These are phyloP conservation scores for Epichloe scottii DNA, from an alignment of 2,329 filamentous ascomycete genomes.

Conservation along the genomic window DNA sequence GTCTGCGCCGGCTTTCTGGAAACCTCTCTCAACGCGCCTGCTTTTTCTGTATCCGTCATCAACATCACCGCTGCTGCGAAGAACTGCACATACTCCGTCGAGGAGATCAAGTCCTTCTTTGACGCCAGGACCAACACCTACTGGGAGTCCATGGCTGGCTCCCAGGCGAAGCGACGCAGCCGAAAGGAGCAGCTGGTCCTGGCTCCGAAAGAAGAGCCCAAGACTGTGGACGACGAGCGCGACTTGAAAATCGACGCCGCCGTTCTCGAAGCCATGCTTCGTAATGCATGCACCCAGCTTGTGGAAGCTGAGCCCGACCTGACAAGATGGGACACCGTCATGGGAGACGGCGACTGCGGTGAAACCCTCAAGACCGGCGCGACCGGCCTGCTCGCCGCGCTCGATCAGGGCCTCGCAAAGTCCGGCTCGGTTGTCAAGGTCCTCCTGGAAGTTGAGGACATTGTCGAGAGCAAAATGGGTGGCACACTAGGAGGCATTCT, in stretches of 20 bases:
- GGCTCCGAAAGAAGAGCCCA: constrained; percentile 21
- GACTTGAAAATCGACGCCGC: constrained; percentile 39
- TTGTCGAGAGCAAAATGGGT: constrained; percentile 44
- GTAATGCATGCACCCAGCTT: constrained; percentile 37
- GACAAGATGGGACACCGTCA: constrained; percentile 49
- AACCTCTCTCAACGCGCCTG: constrained; percentile 60
- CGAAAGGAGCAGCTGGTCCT: constrained; percentile 32
- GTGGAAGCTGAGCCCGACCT: constrained; percentile 48
- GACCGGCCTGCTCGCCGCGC: constrained; percentile 32
- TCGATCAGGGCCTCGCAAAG: constrained; percentile 26
- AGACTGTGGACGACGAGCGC: constrained; percentile 23
- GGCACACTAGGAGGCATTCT: constrained; percentile 39
- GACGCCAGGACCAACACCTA: constrained; percentile 48
- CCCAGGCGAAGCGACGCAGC: constrained; percentile 24
- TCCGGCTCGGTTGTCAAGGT: constrained; percentile 34
- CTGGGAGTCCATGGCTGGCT: constrained; percentile 40
- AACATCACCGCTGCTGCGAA: constrained; percentile 39
- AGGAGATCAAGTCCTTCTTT: constrained; percentile 49
- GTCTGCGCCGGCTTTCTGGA: constrained; percentile 53
- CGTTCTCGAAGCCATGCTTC: constrained; percentile 42
- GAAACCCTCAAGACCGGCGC: constrained; percentile 46
- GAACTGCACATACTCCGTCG: constrained; percentile 31
- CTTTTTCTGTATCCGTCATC: constrained; percentile 56
- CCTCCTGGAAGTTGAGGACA: constrained; percentile 37
- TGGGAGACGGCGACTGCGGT: constrained; percentile 56